phyloP scores from a whole-genome alignment of 1,284 basidiomycete genomes.

The Thecaphora thlaspeos region DNA sequence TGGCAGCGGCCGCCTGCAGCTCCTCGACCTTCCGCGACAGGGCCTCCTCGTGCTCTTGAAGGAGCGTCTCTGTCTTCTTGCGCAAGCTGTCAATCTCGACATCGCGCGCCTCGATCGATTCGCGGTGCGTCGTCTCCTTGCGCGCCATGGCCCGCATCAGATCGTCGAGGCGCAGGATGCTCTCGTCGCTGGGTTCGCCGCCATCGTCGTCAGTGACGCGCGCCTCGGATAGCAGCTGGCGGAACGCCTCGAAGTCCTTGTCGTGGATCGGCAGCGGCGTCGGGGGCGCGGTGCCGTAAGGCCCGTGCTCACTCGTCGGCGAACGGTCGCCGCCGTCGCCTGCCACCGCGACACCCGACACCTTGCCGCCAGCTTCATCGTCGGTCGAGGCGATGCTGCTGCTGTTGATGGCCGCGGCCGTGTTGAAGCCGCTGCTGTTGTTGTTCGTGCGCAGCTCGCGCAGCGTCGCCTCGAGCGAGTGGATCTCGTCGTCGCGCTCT shows the following conservation, averaged over 20 bases:
- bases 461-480: constrained; percentile 26
- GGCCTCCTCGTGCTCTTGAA: constrained; percentile 8
- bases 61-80: constrained; percentile 75
- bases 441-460: constrained; percentile 1
- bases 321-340: constrained; percentile 1
- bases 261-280: constrained; percentile 24
- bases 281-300: constrained; percentile 5
- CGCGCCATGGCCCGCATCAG: constrained; percentile 75
- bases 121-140: constrained; percentile 81
- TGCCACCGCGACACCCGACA: neutral
- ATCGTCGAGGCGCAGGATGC: constrained; percentile 25
- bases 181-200: constrained; percentile 3
- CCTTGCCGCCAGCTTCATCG: neutral
- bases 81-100: constrained; percentile 69
- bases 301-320: neutral
- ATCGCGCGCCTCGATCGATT: constrained; percentile 71
- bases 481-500: constrained; percentile 49
- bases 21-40: constrained; percentile 7
- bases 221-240: constrained; percentile 17
- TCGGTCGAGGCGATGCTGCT: neutral
- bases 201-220: constrained; percentile 10
- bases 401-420: neutral
- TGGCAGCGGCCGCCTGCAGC: neutral
- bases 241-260: constrained; percentile 23
- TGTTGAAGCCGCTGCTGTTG: constrained; percentile 1